Percentiles rank a stretch among this genome's conserved stretches.
phyloP scores from a whole-genome alignment of 2,329 filamentous ascomycete genomes.

The Ophiostoma ulmi region DNA sequence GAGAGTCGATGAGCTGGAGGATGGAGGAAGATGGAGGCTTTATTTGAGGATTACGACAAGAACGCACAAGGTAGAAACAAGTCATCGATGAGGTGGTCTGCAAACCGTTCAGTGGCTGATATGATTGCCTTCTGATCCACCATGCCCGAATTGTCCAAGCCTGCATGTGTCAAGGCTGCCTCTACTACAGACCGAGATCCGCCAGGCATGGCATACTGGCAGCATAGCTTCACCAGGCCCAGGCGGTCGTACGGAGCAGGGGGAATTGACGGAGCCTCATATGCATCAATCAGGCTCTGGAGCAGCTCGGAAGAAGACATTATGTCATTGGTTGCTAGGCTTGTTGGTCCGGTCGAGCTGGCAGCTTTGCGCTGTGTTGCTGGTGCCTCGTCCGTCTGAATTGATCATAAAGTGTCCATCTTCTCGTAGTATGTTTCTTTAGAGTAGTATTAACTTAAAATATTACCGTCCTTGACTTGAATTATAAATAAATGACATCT shows the following conservation, averaged over 20 bases:
- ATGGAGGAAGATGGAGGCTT: neutral
- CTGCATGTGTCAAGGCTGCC: neutral
- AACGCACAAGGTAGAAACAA: constrained; percentile 14
- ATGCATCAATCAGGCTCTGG: neutral
- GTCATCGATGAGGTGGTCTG: constrained; percentile 11
- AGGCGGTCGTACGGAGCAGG: neutral
- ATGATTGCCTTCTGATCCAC: neutral
- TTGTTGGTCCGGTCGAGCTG: neutral
- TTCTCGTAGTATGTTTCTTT: neutral
- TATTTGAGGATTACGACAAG: neutral
- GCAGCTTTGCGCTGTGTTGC: neutral
- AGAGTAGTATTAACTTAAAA: too few species aligned
- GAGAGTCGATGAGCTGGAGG: neutral
- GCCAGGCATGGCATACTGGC: neutral
- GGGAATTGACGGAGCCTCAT: neutral
- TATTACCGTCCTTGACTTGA: neutral
- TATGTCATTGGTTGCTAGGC: neutral
- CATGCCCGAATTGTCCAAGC: neutral
- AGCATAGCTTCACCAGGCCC: neutral
- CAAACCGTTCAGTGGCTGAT: neutral
- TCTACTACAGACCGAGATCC: neutral
- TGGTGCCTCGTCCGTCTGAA: neutral
- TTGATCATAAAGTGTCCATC: neutral
- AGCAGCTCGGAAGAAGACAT: neutral
- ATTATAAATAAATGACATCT: neutral